Conservation (phyloP, 83 land plant genomes). For the Diphasiastrum complanatum region DNA sequence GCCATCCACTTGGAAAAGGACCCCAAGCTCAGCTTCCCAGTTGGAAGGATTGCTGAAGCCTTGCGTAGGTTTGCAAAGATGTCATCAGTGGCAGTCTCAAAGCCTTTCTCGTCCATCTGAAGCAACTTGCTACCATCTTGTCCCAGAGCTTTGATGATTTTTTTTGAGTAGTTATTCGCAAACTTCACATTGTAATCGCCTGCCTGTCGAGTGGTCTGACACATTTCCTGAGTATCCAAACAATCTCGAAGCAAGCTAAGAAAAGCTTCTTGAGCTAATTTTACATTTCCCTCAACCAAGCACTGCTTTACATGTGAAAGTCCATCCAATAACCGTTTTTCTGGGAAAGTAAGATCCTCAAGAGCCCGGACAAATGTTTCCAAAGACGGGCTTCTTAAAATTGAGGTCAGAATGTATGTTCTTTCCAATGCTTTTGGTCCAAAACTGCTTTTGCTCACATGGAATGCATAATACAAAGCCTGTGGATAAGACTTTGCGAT, state of each 20-base stretch:
- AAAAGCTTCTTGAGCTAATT: conserved; percentile 27
- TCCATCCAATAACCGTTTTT: conserved; percentile 39
- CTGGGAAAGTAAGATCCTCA: conserved; percentile 48
- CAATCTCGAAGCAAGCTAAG: conserved; percentile 30
- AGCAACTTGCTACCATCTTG: conserved; percentile 35
- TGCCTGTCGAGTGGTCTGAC: conserved; percentile 20
- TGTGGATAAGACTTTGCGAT: conserved; percentile 43
- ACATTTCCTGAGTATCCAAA: conserved; percentile 36
- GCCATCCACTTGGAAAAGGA: conserved; percentile 53
- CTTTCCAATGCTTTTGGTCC: conserved; percentile 25
- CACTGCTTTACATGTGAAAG: conserved; percentile 21
- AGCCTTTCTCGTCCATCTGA: conserved; percentile 33
- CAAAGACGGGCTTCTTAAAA: conserved; percentile 24
- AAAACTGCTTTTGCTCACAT: conserved; percentile 41
- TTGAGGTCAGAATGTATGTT: conserved; percentile 18
- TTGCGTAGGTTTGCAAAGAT: conserved; percentile 25
- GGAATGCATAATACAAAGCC: conserved; percentile 41
- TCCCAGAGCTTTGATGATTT: conserved; percentile 36
- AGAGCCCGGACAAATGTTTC: conserved; percentile 35
- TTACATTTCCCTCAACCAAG: conserved; percentile 22
- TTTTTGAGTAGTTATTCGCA: conserved; percentile 44
- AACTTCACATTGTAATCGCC: conserved; percentile 53
- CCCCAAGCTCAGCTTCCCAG: conserved; percentile 35
- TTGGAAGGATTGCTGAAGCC: conserved; percentile 20
- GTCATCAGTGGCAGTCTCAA: conserved; percentile 15